These are phyloP conservation scores for Pelargonium citronellum DNA, from an alignment of 441 rosid genomes.

Conservation along the genomic window DNA sequence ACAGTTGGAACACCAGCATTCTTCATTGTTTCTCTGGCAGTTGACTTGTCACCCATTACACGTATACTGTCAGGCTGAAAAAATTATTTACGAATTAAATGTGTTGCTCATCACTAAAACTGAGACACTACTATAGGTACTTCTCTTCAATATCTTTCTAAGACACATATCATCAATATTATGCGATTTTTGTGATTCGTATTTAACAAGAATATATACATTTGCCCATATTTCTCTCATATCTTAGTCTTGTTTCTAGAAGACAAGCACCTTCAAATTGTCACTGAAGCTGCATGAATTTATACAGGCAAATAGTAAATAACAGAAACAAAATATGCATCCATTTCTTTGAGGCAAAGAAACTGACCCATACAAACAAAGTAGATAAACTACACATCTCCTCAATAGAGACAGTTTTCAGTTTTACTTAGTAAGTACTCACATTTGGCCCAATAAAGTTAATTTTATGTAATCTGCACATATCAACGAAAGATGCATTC, in stretches of 20 bases:
- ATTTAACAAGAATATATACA: not conserved
- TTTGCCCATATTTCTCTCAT: not conserved
- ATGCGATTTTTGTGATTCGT: not conserved
- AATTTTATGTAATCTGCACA: conserved; percentile 89
- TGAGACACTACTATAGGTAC: not conserved
- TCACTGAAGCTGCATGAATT: too few species aligned
- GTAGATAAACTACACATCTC: not conserved
- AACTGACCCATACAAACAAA: not conserved
- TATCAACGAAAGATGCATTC: conserved; percentile 86
- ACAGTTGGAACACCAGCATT: conserved; percentile 96
- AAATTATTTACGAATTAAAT: conserved; percentile 11
- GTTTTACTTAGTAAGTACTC: conserved; percentile 22
- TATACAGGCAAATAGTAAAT: not conserved
- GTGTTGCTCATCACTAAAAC: not conserved
- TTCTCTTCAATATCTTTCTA: not conserved
- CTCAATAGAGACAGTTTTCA: conserved; percentile 1
- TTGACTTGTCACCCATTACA: conserved; percentile 93
- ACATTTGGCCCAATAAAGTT: conserved; percentile 97
- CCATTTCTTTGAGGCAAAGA: not conserved
- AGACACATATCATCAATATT: not conserved
- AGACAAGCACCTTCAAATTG: not conserved
- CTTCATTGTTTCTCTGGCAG: conserved; percentile 97
- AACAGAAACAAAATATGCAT: not conserved
- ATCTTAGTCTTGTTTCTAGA: not conserved
- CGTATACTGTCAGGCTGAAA: conserved; percentile 92